A percentile compares a stretch with the other conserved stretches of the same genome.
Evolutionary conservation across 1,139 yeast species (phyloP).

Genomic region (Pneumocystis wakefieldiae): DNA sequence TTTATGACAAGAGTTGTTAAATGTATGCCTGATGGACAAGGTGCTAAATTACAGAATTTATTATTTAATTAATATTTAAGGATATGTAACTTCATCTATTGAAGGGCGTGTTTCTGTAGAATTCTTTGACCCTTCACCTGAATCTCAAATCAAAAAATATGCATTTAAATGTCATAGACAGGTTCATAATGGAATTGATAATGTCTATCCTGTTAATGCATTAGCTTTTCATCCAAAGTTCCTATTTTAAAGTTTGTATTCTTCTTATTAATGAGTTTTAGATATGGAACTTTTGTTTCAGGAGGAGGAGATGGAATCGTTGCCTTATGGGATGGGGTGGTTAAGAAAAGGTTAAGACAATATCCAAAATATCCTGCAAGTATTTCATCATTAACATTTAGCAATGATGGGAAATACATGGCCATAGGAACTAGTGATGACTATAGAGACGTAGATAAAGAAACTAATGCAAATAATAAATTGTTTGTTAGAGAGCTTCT

Average conservation of each 20-base stretch:
- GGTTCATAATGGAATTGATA: conserved; percentile 36
- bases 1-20: conserved; percentile 52
- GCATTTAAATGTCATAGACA: conserved; percentile 76
- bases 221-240: conserved; percentile 36
- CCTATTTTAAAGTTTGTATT: not conserved
- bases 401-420: conserved; percentile 25
- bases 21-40: conserved; percentile 39
- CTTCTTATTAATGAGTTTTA: not conserved
- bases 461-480: not conserved
- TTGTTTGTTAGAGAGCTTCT: not conserved
- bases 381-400: conserved; percentile 38
- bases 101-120: conserved; percentile 84
- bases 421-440: conserved; percentile 33
- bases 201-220: conserved; percentile 66
- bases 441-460: not conserved
- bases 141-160: conserved; percentile 38
- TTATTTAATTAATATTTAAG: conserved; percentile 20
- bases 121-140: conserved; percentile 41
- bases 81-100: conserved; percentile 65
- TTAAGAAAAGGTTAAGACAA: conserved; percentile 47
- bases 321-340: conserved; percentile 60
- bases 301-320: conserved; percentile 69
- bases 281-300: conserved; percentile 41
- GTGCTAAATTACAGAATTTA: conserved; percentile 6
- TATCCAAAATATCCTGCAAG: conserved; percentile 37